Base-by-base conservation (phyloP, 345 rosid species). In the Erysimum cheiranthoides region DNA sequence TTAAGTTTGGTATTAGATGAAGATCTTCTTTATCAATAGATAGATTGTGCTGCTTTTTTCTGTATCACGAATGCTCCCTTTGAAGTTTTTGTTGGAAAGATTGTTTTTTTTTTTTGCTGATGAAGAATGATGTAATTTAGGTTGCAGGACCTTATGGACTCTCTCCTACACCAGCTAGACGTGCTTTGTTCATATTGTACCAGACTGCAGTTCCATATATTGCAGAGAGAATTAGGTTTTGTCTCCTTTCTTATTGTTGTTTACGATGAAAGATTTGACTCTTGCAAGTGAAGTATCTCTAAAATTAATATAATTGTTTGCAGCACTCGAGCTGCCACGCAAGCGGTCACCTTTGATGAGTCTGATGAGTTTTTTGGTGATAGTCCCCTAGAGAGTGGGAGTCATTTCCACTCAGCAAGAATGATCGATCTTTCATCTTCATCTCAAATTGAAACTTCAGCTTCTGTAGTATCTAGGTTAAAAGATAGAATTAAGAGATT, bases 141-240 rank as follows among this genome's bases (percentile, higher is more conserved):
- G 96, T 92, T 80, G 81, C 92, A 47, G 96, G 97, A 73, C 83
- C 86, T 54, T 80, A 85, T 69, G 88, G 93, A 34, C 93, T 92
- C 68, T 83, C 97, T 35, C 99, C 97, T n/a, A 92, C 97, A 32
- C 99, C 96, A 5, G 99, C 99, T 13, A 88, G 93, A 82, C 93
- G 96, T 38, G 87, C 90, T 51, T 90, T 95, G 77, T 92, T 89
- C 78, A 92, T 95, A 52, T 63, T 95, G 32, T 95, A 88, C 53
- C 96, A 90, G 67, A 86, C 93, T 3, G 88, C 93, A 2, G 81
- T 90, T 74, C 97, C 97, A 16, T 95, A 92, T 76, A 84, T 95
- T 27, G 89, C 93, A 0, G 97, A 90, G 74, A 88, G 97, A 84
- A 86, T 95, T 12, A 95, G 98, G 98, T 90, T 32, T 18, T 3